A percentile compares a stretch with the other conserved stretches of the same genome.
These are phyloP conservation scores for Eucalyptus polyanthemos DNA, from an alignment of 345 rosid genomes.

Conservation along the genomic window DNA sequence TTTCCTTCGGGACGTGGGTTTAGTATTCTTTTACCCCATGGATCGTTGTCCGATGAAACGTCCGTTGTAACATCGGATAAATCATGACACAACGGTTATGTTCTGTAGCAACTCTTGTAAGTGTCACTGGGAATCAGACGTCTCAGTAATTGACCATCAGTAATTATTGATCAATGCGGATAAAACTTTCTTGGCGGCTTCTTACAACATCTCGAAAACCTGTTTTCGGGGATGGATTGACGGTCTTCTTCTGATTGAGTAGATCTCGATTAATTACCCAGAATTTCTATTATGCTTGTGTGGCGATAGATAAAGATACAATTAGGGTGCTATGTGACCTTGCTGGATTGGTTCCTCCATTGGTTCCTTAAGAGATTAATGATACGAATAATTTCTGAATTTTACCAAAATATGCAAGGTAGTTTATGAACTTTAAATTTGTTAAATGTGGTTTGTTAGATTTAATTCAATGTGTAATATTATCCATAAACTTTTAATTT, in stretches of 20 bases:
- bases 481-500: fast-evolving
- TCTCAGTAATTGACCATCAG: background rate
- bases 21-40: background rate
- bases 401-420: too few relatives aligned
- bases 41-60: background rate
- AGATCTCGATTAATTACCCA: background rate
- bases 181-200: background rate
- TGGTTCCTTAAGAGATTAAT: background rate
- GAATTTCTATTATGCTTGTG: background rate
- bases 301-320: background rate
- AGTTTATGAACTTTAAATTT: too few relatives aligned
- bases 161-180: background rate
- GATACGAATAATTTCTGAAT: too few relatives aligned
- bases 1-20: background rate
- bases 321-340: background rate
- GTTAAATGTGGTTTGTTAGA: too few relatives aligned
- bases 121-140: background rate
- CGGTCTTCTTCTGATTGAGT: background rate
- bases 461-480: too few relatives aligned
- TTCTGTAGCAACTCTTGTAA: background rate
- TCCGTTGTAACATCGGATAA: background rate
- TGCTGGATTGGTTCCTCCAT: background rate
- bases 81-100: background rate
- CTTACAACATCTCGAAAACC: background rate
- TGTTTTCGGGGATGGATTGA: background rate